A percentile compares a stretch with the other conserved stretches of the same genome.
phyloP scores from a whole-genome alignment of 371 early-diverging fungal genomes.

The Rhizopus delemar region DNA sequence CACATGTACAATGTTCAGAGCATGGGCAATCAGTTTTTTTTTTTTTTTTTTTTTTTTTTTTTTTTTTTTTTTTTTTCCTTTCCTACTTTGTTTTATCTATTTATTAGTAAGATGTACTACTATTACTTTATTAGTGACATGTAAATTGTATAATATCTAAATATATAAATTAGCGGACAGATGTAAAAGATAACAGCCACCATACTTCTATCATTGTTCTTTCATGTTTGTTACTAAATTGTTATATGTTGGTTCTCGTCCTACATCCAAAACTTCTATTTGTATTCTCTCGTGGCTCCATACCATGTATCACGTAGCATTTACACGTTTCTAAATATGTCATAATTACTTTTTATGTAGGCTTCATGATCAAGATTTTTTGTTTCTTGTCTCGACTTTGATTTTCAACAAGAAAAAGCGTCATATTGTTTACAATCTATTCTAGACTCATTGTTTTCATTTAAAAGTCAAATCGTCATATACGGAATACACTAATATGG shows the following conservation, averaged over 20 bases:
- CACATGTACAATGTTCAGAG: background rate
- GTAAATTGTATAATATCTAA: too few species aligned
- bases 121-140: background rate
- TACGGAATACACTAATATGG: too few species aligned
- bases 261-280: background rate
- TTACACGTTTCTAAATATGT: conserved; percentile 1
- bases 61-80: background rate
- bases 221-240: background rate
- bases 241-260: background rate
- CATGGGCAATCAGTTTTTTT: too few species aligned
- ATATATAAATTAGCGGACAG: too few species aligned
- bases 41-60: background rate
- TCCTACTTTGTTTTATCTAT: background rate
- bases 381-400: background rate
- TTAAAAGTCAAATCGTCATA: too few species aligned
- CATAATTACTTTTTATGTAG: background rate
- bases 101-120: background rate
- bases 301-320: background rate
- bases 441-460: too few species aligned
- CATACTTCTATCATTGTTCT: background rate
- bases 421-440: too few species aligned
- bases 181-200: too few species aligned
- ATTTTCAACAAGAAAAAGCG: too few species aligned
- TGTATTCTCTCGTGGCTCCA: background rate
- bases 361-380: background rate